phyloP scores from a whole-genome alignment of 2,329 filamentous ascomycete genomes.

The Beauveria bassiana region DNA sequence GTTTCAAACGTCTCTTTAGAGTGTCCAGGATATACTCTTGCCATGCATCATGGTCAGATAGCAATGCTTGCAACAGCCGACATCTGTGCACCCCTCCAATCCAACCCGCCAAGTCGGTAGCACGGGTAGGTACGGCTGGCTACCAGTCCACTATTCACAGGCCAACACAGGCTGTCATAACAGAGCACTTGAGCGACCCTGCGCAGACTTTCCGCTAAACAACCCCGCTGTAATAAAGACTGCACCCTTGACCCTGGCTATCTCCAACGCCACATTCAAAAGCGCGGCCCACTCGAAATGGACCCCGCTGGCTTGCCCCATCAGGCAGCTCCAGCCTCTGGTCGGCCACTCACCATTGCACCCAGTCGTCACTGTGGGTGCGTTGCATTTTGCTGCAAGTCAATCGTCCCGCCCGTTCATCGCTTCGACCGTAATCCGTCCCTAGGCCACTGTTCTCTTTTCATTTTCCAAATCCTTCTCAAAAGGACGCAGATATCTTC shows the following conservation, averaged over 20 bases:
- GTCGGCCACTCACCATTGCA: background rate
- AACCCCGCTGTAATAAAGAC: background rate
- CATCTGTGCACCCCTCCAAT: background rate
- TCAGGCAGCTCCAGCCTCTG: constrained; percentile 6
- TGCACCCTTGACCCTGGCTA: background rate
- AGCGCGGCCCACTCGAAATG: background rate
- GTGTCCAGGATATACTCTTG: no score
- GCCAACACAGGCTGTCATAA: no score
- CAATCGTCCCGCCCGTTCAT: background rate
- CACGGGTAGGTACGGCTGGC: no score
- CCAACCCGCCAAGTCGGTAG: no score
- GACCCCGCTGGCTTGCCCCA: background rate
- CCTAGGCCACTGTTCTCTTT: background rate
- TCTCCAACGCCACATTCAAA: background rate
- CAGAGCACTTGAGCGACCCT: background rate
- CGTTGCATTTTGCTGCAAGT: background rate
- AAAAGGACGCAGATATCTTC: constrained; percentile 9
- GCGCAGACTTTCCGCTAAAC: background rate
- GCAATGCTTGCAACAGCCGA: no score
- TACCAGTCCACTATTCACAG: no score
- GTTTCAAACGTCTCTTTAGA: no score
- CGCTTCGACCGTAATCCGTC: background rate
- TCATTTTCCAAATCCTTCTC: background rate
- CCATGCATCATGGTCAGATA: no score
- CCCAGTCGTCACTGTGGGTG: background rate